Percentiles rank a stretch among this genome's conserved stretches.
Evolutionary conservation across 78 protist species (phyloP).

Genomic region (Dictyostelium firmibasis): DNA sequence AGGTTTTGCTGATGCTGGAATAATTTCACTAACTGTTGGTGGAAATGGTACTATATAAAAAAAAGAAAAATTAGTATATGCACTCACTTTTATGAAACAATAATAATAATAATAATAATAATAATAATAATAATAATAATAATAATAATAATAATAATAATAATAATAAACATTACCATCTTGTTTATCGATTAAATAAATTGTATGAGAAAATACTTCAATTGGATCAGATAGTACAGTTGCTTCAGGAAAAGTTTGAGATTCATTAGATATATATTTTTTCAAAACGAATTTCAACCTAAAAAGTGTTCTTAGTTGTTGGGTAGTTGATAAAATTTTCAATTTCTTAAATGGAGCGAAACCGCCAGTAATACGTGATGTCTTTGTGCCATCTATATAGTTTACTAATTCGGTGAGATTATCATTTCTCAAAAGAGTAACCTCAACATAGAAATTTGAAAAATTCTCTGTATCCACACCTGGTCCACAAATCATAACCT

Average conservation of each 20-base stretch:
- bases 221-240: conserved; percentile 82
- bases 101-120: too few species aligned
- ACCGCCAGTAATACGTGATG: conserved; percentile 68
- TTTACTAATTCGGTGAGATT: conserved; percentile 54
- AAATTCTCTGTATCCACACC: conserved; percentile 24
- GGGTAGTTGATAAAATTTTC: conserved; percentile 80
- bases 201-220: conserved; percentile 86
- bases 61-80: not conserved
- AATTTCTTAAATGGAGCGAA: conserved; percentile 84
- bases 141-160: too few species aligned
- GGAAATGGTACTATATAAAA: conserved; percentile 69
- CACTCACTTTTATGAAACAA: too few species aligned
- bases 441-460: conserved; percentile 83
- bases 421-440: conserved; percentile 75
- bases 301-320: conserved; percentile 84
- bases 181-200: conserved; percentile 79
- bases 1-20: conserved; percentile 66
- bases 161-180: conserved; percentile 26
- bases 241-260: conserved; percentile 69
- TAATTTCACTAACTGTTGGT: conserved; percentile 77
- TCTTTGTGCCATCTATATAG: conserved; percentile 77
- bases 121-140: not conserved
- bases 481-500: conserved; percentile 81
- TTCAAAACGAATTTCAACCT: conserved; percentile 77
- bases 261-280: conserved; percentile 78